Percentiles rank a stretch among this genome's conserved stretches.
Evolutionary conservation across 2,329 filamentous ascomycete genomes (phyloP).

Genomic region (Beauveria varroae): DNA sequence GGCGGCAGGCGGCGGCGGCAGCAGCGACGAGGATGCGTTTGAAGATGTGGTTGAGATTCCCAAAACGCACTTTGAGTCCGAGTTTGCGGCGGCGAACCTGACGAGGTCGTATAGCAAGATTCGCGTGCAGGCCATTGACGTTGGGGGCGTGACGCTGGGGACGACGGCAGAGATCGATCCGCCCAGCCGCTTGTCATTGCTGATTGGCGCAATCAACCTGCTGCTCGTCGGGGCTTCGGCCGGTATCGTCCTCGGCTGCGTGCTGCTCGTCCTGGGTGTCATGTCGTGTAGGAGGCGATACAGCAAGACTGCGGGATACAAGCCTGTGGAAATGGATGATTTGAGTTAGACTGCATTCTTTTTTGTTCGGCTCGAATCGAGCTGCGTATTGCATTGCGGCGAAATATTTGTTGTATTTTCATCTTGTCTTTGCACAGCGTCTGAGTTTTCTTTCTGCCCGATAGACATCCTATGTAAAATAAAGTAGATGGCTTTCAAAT

Average conservation of each 20-base stretch:
- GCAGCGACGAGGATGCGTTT: background rate
- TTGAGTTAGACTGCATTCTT: background rate
- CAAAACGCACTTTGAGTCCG: conserved; percentile 3
- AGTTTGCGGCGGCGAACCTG: background rate
- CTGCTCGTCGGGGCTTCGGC: background rate
- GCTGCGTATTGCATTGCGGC: background rate
- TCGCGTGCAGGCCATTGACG: conserved; percentile 1
- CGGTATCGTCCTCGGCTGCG: background rate
- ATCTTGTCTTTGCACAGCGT: background rate
- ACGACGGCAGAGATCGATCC: background rate
- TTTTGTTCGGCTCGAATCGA: background rate
- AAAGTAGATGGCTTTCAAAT: too few relatives aligned
- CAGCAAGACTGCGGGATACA: background rate
- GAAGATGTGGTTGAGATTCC: background rate
- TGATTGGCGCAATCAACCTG: background rate
- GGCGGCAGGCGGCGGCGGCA: background rate
- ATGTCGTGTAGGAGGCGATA: background rate
- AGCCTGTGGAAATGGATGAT: background rate
- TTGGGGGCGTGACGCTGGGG: conserved; percentile 1
- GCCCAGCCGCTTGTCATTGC: background rate
- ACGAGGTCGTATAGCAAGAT: background rate
- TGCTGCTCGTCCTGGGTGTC: background rate
- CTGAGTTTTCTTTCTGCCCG: background rate
- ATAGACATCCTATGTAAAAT: too few relatives aligned
- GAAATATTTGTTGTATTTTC: background rate